Evolutionary conservation across 164 flowering plant species (phyloP), one percentile per base, ranked within the genome.

Genomic region (Dillenia turbinata): DNA sequence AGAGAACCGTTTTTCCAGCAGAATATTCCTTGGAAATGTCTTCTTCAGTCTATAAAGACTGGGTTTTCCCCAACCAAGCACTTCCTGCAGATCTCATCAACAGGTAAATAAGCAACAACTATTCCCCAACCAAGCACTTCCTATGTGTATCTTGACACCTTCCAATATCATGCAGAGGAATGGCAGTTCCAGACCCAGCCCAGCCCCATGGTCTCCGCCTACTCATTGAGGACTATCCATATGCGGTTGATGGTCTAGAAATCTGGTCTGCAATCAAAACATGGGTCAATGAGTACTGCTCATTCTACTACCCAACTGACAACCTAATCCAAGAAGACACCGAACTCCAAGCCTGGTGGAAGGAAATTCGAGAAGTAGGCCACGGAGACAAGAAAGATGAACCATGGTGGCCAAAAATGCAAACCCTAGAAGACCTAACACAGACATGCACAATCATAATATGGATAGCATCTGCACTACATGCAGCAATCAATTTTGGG

Each of bases 311-410:
- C 75, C 52, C 69, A 46, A 57, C 57, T 0, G 80, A 82, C 11
- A 71, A 64, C 14, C 57, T 54, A 22, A 62, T 86, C 6, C 63
- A 63, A 15, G 55, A 65, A 0, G 92, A 86, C 57, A 1, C 59
- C 0, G 91, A 86, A 61, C 83, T 86, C 26, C 84, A 84, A 47
- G 46, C 69, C 6, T 86, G 91, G 91, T 84, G 91, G 91, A 73
- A 75, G 56, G 91, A 86, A 52, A 54, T 86, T 1, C 56, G 73
- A 15, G 73, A 74, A 6, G 70, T 54, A 11, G 91, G 88, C n/a
- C 91, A 85, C 48, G 90, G 88, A 6, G 90, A 85, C 77, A 71
- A 70, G 76, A 75, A 77, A 51, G 66, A 80, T 13, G 82, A 78
- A 64, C 67, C 80, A 2, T 82, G 91, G 86, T 83, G 87, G 85